Evolutionary conservation across 495 filamentous ascomycete species (phyloP), one percentile per base, ranked within the genome.

Genomic region (Penicillium chermesinum): DNA sequence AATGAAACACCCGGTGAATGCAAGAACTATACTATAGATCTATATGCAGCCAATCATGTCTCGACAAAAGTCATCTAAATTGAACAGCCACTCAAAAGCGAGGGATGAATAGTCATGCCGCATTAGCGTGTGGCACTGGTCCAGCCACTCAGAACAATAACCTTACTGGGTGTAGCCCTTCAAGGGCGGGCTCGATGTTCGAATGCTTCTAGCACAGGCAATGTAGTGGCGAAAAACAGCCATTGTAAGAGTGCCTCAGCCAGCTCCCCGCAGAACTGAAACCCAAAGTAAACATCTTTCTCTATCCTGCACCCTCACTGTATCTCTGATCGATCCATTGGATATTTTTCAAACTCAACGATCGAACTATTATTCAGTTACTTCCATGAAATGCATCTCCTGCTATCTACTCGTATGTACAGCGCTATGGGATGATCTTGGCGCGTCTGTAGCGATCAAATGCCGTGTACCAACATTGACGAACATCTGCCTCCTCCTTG

Each of bases 1-100:
- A n/a, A n/a, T n/a, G n/a, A n/a, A 56, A 56, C 53, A 56, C 49
- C 53, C 57, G 53, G 53, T 53, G 49, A 47, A 56, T 53, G 42
- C 53, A 30, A 14, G 32, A 43, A 13, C 27, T 6, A 43, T 25
- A 13, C 27, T 6, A 43, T 25, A 27, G 41, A 30, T 30, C 4
- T 10, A 30, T 25, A n/a, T n/a, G 32, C 25, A 13, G 20, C 22
- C 25, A 30, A 30, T 30, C 25, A 30, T 5, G 4, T 30, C 25
- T 30, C 10, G 5, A 4, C 10, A 5, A 30, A 30, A 30, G 25
- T 30, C 25, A 30, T 10, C 7, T 13, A 33, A n/a, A 37, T 37
- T n/a, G 15, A 17, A 37, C 35, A 37, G 35, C 35, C 35, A 37
- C 6, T 37, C 35, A 37, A 30, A 10, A 10, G 5, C 10, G 25